These are phyloP conservation scores for Alternaria arbusti DNA, from an alignment of 2,329 filamentous ascomycete species.

Conservation along the genomic window DNA sequence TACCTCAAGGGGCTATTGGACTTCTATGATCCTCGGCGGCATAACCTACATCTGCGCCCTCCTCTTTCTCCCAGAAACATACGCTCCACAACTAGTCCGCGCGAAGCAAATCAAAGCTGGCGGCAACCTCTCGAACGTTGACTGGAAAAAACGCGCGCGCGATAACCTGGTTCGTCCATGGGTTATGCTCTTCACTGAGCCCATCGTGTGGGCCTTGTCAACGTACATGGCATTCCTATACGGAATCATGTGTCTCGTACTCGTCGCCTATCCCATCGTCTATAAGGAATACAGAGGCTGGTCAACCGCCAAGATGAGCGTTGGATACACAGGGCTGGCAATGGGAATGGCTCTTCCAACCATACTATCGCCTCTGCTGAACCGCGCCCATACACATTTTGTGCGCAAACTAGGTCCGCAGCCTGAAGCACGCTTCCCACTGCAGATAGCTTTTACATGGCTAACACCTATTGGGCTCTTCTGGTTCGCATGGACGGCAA, in stretches of 20 bases:
- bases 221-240: conserved; percentile 45
- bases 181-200: conserved; percentile 27
- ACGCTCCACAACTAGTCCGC: conserved; percentile 65
- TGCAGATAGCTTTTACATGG: conserved; percentile 58
- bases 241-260: conserved; percentile 56
- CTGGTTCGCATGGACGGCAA: conserved; percentile 60
- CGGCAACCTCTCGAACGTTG: conserved; percentile 36
- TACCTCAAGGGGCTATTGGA: background rate
- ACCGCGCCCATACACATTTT: conserved; percentile 1
- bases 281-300: conserved; percentile 45
- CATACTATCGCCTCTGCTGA: conserved; percentile 25
- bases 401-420: conserved; percentile 51
- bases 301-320: conserved; percentile 47
- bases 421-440: conserved; percentile 57
- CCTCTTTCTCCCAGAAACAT: conserved; percentile 64
- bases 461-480: conserved; percentile 56
- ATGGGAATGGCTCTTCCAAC: conserved; percentile 24
- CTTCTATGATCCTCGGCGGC: conserved; percentile 55
- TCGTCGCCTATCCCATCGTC: conserved; percentile 56
- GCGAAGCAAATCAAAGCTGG: conserved; percentile 59
- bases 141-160: conserved; percentile 1
- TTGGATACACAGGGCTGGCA: conserved; percentile 39
- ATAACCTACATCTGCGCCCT: conserved; percentile 40
- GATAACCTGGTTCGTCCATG: conserved; percentile 33
- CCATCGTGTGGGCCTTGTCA: conserved; percentile 26